A percentile compares a stretch with the other conserved stretches of the same genome.
Conservation (phyloP, 2,329 filamentous ascomycete genomes). For the Ophiostoma novo-ulmi region DNA sequence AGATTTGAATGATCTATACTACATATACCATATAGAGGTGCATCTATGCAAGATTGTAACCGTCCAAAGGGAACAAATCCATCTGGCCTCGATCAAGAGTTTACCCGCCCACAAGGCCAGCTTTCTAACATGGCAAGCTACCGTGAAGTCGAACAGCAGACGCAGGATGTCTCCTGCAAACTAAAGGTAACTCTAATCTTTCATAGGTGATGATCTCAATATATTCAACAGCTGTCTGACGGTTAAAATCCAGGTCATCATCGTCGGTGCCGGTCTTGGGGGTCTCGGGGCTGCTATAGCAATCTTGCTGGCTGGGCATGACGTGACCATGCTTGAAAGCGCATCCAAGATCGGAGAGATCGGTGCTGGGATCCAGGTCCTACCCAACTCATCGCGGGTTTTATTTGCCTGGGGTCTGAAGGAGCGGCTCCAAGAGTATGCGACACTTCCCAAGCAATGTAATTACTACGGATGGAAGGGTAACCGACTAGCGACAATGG, state of each 20-base stretch:
- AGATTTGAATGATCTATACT: background rate
- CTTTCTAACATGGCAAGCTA: background rate
- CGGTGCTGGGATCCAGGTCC: slow-evolving; percentile 28
- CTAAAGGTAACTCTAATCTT: background rate
- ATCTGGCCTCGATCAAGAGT: background rate
- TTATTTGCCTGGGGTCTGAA: slow-evolving; percentile 33
- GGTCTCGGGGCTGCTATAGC: slow-evolving; percentile 25
- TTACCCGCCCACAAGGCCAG: no score
- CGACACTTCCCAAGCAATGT: slow-evolving; percentile 23
- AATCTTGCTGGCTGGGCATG: slow-evolving; percentile 24
- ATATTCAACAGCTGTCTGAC: background rate
- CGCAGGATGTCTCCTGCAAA: background rate
- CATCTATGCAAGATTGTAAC: background rate
- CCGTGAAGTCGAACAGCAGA: background rate
- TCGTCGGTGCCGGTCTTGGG: slow-evolving; percentile 27
- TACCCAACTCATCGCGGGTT: slow-evolving; percentile 34
- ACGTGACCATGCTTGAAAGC: slow-evolving; percentile 24
- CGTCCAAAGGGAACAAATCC: background rate
- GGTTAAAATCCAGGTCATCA: slow-evolving; percentile 20
- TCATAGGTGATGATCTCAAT: background rate
- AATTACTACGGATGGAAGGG: slow-evolving; percentile 27
- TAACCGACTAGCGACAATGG: slow-evolving; percentile 23
- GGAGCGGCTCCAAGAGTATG: slow-evolving; percentile 19
- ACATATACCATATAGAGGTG: background rate
- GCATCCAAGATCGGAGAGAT: slow-evolving; percentile 24